phyloP scores from a whole-genome alignment of 495 filamentous ascomycete genomes.

The Parathielavia appendiculata region DNA sequence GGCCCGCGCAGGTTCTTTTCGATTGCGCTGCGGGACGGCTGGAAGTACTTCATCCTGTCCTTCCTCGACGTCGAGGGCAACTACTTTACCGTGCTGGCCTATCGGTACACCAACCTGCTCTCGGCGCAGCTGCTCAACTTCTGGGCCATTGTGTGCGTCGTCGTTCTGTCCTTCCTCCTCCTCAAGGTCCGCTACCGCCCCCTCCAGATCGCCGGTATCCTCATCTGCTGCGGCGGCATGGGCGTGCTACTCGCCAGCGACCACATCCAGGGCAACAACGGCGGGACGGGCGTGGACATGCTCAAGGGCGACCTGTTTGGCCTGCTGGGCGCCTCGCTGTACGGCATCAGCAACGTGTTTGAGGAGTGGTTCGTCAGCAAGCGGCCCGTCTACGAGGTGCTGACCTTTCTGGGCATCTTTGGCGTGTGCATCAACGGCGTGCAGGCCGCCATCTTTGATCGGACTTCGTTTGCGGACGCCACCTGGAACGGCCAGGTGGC shows the following conservation, averaged over 20 bases:
- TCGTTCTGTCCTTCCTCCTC: constrained; percentile 74
- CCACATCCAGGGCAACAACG: constrained; percentile 68
- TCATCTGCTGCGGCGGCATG: constrained; percentile 89
- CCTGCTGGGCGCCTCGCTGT: constrained; percentile 80
- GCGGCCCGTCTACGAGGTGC: constrained; percentile 84
- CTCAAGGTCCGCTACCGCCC: constrained; percentile 82
- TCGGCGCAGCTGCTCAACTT: constrained; percentile 96
- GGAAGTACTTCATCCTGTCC: constrained; percentile 89
- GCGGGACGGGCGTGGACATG: constrained; percentile 58
- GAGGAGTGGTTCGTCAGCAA: constrained; percentile 92
- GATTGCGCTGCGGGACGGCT: constrained; percentile 65
- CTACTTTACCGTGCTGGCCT: constrained; percentile 94
- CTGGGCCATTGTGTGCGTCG: constrained; percentile 95
- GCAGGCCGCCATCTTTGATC: constrained; percentile 87
- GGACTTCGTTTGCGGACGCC: constrained; percentile 59
- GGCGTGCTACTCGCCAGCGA: constrained; percentile 83
- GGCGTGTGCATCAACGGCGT: constrained; percentile 87
- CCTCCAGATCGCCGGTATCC: constrained; percentile 77
- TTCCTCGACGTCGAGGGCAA: constrained; percentile 96
- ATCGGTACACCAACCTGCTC: constrained; percentile 84
- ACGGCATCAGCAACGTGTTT: constrained; percentile 82
- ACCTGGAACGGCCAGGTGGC: constrained; percentile 63
- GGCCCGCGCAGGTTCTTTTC: constrained; percentile 64
- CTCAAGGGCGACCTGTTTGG: constrained; percentile 92
- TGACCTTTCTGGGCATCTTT: constrained; percentile 85